Conservation (phyloP, 352 stramenopile species). For the Phytophthora niederhauseri region DNA sequence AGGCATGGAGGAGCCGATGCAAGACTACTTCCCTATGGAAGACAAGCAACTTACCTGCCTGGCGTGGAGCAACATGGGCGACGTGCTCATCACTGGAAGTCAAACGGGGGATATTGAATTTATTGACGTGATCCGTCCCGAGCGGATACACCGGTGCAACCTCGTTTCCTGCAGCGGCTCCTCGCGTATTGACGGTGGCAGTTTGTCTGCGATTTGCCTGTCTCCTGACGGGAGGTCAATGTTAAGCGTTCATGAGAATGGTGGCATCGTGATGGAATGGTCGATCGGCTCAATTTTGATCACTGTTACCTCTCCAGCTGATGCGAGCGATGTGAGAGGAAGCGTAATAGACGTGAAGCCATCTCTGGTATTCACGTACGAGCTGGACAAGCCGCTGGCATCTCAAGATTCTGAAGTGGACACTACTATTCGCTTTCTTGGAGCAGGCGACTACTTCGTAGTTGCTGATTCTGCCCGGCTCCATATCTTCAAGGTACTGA, state of each 20-base stretch:
- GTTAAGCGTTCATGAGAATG: constrained; percentile 38
- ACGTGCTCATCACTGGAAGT: constrained; percentile 38
- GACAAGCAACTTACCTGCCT: constrained; percentile 45
- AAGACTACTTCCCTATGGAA: constrained; percentile 41
- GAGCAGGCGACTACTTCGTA: constrained; percentile 35
- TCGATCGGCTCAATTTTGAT: constrained; percentile 35
- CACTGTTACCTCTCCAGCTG: constrained; percentile 15
- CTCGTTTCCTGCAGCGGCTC: constrained; percentile 24
- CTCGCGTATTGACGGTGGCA: constrained; percentile 9
- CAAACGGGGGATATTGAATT: constrained; percentile 39
- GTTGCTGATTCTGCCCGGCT: constrained; percentile 39
- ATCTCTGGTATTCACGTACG: constrained; percentile 32
- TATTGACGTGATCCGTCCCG: constrained; percentile 34
- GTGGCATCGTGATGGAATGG: constrained; percentile 41
- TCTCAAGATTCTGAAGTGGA: constrained; percentile 15
- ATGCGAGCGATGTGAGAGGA: constrained; percentile 35
- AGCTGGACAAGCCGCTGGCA: constrained; percentile 27
- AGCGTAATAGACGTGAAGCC: constrained; percentile 39
- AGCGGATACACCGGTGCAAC: constrained; percentile 41
- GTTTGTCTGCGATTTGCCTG: constrained; percentile 37
- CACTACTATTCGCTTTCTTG: constrained; percentile 44
- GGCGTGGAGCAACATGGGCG: constrained; percentile 36
- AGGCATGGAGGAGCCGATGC: constrained; percentile 42
- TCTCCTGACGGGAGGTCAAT: constrained; percentile 41
- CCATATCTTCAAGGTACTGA: constrained; percentile 46